Base-by-base conservation (phyloP, 1,284 basidiomycete genomes). In the Cutaneotrichosporon sp. region DNA sequence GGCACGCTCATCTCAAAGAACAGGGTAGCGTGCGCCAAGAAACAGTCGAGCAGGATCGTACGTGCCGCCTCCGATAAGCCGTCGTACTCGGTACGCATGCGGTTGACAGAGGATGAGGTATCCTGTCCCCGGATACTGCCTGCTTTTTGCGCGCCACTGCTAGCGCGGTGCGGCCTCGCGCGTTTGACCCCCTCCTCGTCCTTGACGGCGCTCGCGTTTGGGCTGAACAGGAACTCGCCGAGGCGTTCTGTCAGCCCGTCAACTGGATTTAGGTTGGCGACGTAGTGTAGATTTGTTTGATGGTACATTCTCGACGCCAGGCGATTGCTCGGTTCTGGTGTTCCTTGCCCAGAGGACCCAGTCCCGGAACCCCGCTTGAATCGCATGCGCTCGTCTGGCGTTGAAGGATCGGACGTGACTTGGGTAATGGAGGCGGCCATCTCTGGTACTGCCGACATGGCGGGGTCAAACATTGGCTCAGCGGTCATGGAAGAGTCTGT, bases 1-100 rank as follows among this genome's bases (percentile, higher is more conserved):
- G 77, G 76, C 22, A 79, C 67, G 40, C 73, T 76, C 73, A 79
- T 75, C 46, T 79, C 75, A 51, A 78, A 76, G 65, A 79, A 78
- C 36, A 79, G 60, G 4, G 72, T 64, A 21, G 67, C 65, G 59
- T 78, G 76, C 2, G 72, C 69, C 40, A 79, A 61, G 64, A 78
- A 79, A 42, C 70, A 70, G 52, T 75, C 73, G 22, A 79, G 66
- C 65, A 77, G 62, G 2, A 72, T 56, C 9, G 72, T 60, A 10
- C 77, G 65, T 16, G 70, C 70, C 18, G 69, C 62, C 22, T 77
- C 75, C 18, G 64, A 67, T 42, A 79, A 60, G 0, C 75, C 74
- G 53, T 79, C 77, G 22, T 66, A 65, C 60, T 79, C 77, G 10
- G 60, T 40, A 2, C 67, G 62, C 38, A 66, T 64, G 10, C 65